These are phyloP conservation scores for Oryza rufipogon DNA, from an alignment of 176 grass and related monocot genomes.

Conservation along the genomic window DNA sequence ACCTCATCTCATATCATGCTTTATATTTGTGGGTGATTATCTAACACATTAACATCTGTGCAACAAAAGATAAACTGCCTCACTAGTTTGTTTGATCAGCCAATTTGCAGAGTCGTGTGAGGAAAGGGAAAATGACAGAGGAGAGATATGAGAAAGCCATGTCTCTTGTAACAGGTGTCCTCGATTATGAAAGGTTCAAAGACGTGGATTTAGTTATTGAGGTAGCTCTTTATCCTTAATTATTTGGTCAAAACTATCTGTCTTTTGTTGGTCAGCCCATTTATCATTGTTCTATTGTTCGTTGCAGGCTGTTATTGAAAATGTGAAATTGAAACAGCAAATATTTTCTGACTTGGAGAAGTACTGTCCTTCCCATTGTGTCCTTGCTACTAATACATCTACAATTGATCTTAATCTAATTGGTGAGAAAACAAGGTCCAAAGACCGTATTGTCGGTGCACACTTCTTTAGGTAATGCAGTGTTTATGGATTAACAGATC, in stretches of 20 bases:
- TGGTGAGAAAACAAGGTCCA: conserved; percentile 79
- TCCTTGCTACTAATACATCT: conserved; percentile 95
- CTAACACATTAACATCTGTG: conserved; percentile 11
- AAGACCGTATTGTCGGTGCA: conserved; percentile 79
- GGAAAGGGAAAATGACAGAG: conserved; percentile 85
- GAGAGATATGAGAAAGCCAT: conserved; percentile 74
- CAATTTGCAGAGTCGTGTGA: conserved; percentile 80
- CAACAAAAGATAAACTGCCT: conserved; percentile 5
- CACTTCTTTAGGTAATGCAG: conserved; percentile 94
- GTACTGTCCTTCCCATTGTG: conserved; percentile 75
- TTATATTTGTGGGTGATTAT: conserved; percentile 8
- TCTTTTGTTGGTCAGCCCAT: background rate
- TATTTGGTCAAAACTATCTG: background rate
- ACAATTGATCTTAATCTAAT: conserved; percentile 96
- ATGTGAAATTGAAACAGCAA: conserved; percentile 89
- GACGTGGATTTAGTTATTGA: conserved; percentile 89
- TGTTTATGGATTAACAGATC: background rate
- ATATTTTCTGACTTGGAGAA: conserved; percentile 87
- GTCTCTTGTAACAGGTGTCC: conserved; percentile 74
- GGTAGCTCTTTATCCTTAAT: conserved; percentile 43
- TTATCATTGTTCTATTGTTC: conserved; percentile 28
- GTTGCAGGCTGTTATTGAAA: conserved; percentile 80
- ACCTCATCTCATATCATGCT: background rate
- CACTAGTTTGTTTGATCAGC: conserved; percentile 52
- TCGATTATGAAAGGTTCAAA: conserved; percentile 84